These are phyloP conservation scores for Fremontodendron californicum DNA, from an alignment of 345 rosid species.

Conservation along the genomic window DNA sequence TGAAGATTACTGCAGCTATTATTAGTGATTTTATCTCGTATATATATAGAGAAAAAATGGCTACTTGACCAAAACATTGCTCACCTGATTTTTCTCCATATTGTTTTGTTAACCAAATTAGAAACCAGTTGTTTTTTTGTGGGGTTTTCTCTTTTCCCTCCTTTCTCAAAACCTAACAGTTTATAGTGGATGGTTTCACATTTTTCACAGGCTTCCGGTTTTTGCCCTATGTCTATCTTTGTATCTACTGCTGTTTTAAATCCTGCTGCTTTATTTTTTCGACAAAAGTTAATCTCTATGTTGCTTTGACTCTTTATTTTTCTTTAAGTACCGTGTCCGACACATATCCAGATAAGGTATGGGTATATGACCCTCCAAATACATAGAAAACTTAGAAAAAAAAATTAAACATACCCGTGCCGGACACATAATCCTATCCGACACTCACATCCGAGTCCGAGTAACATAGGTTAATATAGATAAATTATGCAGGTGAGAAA, in stretches of 20 bases:
- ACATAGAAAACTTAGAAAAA: no score
- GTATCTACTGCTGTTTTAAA: background rate
- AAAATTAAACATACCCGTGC: no score
- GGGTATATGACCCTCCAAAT: no score
- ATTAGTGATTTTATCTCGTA: background rate
- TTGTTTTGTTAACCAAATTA: background rate
- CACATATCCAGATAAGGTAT: no score
- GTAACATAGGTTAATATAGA: constrained; percentile 21
- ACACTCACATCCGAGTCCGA: no score
- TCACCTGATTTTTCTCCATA: background rate
- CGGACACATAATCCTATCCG: no score
- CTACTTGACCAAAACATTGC: background rate
- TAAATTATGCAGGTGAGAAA: constrained; percentile 60
- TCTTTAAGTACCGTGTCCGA: no score
- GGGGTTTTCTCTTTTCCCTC: background rate
- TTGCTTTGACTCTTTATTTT: no score
- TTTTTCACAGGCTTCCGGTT: background rate
- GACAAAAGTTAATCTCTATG: background rate
- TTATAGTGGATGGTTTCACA: background rate
- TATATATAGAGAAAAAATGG: background rate
- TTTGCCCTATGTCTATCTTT: background rate
- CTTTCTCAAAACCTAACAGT: background rate
- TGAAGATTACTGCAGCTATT: background rate
- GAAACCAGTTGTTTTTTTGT: background rate
- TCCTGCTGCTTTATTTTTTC: background rate